Percentiles rank a stretch among this genome's conserved stretches.
Conservation (phyloP, 352 stramenopile genomes). For the Pythium monospermum region DNA sequence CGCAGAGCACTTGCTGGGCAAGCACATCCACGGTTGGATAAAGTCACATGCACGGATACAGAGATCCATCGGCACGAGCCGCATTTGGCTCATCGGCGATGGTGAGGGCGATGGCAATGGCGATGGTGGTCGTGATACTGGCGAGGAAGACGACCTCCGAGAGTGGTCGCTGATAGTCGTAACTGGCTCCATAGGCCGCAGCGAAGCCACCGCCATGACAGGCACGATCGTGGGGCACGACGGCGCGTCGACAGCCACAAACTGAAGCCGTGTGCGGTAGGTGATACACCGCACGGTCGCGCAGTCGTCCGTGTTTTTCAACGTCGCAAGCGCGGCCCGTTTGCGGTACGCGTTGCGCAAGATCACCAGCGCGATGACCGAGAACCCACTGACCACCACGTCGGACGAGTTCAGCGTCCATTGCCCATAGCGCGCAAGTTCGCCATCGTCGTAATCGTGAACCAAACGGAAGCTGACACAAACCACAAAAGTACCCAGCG, state of each 20-base stretch:
- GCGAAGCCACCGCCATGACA: no score
- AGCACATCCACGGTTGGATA: no score
- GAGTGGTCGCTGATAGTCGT: no score
- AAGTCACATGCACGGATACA: no score
- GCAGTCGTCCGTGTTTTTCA: neutral
- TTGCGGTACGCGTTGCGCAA: constrained; percentile 12
- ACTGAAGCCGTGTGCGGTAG: neutral
- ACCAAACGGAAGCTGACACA: neutral
- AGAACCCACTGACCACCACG: constrained; percentile 1
- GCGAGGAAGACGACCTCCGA: no score
- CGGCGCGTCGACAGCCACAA: neutral
- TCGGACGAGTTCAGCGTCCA: constrained; percentile 4
- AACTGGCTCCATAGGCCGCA: no score
- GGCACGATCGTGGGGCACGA: neutral
- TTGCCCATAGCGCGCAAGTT: neutral
- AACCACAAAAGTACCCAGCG: neutral
- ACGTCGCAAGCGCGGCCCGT: no score
- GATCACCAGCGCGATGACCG: neutral
- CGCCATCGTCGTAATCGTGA: neutral
- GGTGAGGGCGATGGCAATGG: no score
- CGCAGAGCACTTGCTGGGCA: no score
- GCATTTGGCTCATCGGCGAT: no score
- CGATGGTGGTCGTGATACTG: no score
- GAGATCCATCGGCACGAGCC: no score
- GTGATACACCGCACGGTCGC: neutral